Evolutionary conservation across 495 filamentous ascomycete genomes (phyloP).

Genomic region (Staphylotrichum longicolle): DNA sequence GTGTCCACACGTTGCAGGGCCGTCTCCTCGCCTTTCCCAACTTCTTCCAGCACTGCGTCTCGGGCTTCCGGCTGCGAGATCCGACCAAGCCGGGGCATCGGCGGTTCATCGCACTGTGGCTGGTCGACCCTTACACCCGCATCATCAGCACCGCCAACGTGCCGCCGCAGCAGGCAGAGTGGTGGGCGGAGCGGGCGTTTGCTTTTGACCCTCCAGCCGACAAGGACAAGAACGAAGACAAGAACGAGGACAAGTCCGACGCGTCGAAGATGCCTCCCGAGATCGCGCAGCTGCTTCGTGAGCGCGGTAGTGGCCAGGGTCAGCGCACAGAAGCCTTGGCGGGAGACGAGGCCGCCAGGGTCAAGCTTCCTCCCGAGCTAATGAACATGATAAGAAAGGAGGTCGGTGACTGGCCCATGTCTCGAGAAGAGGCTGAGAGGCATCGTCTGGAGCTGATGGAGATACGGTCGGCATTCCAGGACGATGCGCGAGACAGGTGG

Average conservation of each 20-base stretch:
- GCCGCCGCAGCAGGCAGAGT: conserved; percentile 49
- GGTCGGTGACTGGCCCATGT: conserved; percentile 34
- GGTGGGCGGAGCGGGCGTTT: conserved; percentile 38
- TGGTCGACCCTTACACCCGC: conserved; percentile 53
- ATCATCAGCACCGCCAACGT: conserved; percentile 57
- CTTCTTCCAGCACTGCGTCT: conserved; percentile 53
- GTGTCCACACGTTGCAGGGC: conserved; percentile 34
- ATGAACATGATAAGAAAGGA: conserved; percentile 37
- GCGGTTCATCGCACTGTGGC: conserved; percentile 55
- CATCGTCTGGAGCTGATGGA: conserved; percentile 50
- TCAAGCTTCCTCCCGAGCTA: conserved; percentile 44
- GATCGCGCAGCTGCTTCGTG: conserved; percentile 35
- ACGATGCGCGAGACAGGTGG: conserved; percentile 2
- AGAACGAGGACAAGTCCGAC: background rate
- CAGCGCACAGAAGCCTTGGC: conserved; percentile 25
- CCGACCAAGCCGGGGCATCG: conserved; percentile 51
- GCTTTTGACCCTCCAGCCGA: background rate
- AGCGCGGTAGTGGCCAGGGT: conserved; percentile 27
- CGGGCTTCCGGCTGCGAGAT: conserved; percentile 50
- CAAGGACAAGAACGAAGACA: background rate
- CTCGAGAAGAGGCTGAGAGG: conserved; percentile 44
- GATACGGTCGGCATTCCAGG: conserved; percentile 34
- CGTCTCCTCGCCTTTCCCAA: conserved; percentile 45
- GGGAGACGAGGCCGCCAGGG: background rate
- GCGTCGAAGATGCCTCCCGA: conserved; percentile 22